These are phyloP conservation scores for Fusarium chuoi DNA, from an alignment of 2,329 filamentous ascomycete species.

Conservation along the genomic window DNA sequence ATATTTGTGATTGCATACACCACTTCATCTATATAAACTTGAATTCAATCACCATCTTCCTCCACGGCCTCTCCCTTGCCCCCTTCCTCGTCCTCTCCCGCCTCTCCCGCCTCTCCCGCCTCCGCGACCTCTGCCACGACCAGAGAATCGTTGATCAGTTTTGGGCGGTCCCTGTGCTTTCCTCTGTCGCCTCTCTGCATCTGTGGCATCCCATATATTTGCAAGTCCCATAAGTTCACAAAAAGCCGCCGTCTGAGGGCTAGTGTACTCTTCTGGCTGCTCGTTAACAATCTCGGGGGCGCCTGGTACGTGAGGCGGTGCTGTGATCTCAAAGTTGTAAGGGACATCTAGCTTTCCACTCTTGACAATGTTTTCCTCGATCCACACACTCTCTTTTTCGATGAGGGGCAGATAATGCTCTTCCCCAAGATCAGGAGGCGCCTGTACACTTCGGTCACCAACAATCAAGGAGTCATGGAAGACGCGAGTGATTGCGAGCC, in stretches of 20 bases:
- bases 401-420: conserved; percentile 75
- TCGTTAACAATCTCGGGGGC: conserved; percentile 67
- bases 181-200: conserved; percentile 73
- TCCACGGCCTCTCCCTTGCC: conserved; percentile 39
- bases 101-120: conserved; percentile 48
- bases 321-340: conserved; percentile 80
- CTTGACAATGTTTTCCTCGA: conserved; percentile 78
- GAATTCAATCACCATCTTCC: conserved; percentile 32
- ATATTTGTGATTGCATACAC: background rate
- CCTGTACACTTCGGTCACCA: conserved; percentile 65
- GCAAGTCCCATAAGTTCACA: conserved; percentile 81
- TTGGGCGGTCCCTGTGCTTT: conserved; percentile 67
- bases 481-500: conserved; percentile 90
- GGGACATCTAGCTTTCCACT: conserved; percentile 74
- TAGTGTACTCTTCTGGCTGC: conserved; percentile 84
- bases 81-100: conserved; percentile 45
- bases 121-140: conserved; percentile 51
- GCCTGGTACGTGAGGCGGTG: conserved; percentile 72
- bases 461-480: conserved; percentile 75
- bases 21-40: background rate
- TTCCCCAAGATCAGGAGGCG: conserved; percentile 73
- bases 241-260: conserved; percentile 84
- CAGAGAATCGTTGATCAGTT: conserved; percentile 49
- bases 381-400: conserved; percentile 78
- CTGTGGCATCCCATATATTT: conserved; percentile 79